These are phyloP conservation scores for Chrysophaeum taylorii DNA, from an alignment of 352 stramenopile species.

Conservation along the genomic window DNA sequence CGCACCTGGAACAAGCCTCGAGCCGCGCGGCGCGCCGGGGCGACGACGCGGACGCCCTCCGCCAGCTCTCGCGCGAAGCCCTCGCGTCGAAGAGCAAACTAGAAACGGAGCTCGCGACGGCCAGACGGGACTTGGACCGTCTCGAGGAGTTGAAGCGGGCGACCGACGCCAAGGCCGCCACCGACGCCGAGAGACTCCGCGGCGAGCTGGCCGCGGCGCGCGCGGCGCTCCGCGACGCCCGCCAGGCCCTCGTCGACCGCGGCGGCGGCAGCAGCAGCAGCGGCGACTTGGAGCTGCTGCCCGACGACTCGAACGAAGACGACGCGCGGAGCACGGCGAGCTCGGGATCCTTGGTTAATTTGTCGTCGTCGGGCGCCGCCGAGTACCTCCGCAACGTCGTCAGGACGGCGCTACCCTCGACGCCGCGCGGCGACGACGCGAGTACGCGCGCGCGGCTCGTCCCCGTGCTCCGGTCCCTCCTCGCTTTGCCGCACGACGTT, in stretches of 20 bases:
- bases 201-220: slow-evolving; percentile 10
- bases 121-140: too few species aligned
- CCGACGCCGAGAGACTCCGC: neutral
- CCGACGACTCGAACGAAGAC: neutral
- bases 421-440: neutral
- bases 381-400: neutral
- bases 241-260: neutral
- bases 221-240: neutral
- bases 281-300: neutral
- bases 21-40: too few species aligned
- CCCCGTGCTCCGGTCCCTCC: neutral
- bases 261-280: neutral
- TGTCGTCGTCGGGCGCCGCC: too few species aligned
- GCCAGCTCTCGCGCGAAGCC: too few species aligned
- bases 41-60: too few species aligned
- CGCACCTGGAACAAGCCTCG: too few species aligned
- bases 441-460: neutral
- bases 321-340: neutral
- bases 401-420: neutral
- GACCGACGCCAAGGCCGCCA: neutral
- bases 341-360: too few species aligned
- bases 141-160: too few species aligned
- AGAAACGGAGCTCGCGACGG: too few species aligned
- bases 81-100: too few species aligned
- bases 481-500: neutral